Percentiles rank a stretch among this genome's conserved stretches.
Conservation (phyloP, 345 rosid genomes). For the Punica granatum region DNA sequence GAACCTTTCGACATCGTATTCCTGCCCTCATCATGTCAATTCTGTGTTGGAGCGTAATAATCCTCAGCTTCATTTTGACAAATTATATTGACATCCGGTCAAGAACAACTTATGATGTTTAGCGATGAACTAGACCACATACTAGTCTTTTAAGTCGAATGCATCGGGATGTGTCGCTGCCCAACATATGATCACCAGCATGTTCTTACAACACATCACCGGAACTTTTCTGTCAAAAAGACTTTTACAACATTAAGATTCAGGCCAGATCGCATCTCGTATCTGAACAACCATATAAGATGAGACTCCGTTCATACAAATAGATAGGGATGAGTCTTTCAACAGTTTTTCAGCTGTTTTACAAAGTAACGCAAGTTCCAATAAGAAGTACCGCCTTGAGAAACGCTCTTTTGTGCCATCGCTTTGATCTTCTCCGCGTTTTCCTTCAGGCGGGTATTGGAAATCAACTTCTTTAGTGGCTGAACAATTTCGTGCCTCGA, state of each 20-base stretch:
- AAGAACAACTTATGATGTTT: no score
- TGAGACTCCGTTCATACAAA: no score
- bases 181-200: background rate
- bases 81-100: no score
- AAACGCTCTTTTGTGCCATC: constrained; percentile 13
- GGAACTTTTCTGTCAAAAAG: background rate
- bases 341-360: constrained; percentile 5
- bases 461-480: constrained; percentile 11
- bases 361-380: constrained; percentile 19
- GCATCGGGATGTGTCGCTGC: background rate
- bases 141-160: no score
- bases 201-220: background rate
- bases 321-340: background rate
- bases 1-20: background rate
- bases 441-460: constrained; percentile 13
- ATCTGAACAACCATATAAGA: no score
- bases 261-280: no score
- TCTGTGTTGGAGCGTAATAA: background rate
- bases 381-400: constrained; percentile 26
- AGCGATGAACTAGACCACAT: no score
- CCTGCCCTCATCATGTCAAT: background rate
- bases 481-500: constrained; percentile 20
- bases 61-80: no score
- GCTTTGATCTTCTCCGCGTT: constrained; percentile 21
- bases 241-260: background rate